Evolutionary conservation across 805 yeast genomes (phyloP), one percentile per base, ranked within the genome.

Genomic region (Geotrichum ghanense): DNA sequence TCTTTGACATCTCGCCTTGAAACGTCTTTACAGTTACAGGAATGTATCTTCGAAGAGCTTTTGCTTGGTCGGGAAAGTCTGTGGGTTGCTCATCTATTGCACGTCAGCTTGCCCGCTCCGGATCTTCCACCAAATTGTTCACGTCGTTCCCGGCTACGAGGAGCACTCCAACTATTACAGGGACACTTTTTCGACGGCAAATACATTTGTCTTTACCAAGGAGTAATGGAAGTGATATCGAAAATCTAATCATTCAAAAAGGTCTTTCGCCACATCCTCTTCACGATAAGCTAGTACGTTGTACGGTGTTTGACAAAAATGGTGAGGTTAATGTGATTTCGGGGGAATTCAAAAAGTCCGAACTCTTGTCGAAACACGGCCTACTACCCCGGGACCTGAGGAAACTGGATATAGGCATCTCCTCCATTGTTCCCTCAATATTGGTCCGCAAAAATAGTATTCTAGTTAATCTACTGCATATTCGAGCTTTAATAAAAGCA

Each of bases 341-440:
- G 1, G 73, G 79, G 41, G 83, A 79, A 56, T 79, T 82, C 61
- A 85, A 86, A 51, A 76, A 86, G 57, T 73, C 83, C 45, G 80
- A 79, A 46, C 74, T 90, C 50, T 70, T 90, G 7, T 70, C 78
- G 25, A 78, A 79, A 52, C 85, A 89, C 60, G 86, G 85, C 10
- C 63, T 90, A 22, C 76, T 83, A 48, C 96, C 97, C 0, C 71
- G 98, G 61, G 98, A 90, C 62, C 68, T 90, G 53, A 70, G 98
- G 19, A 90, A 89, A 59, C 81, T 90, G 45, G 97, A 90, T 43
- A 75, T 84, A 48, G 81, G 84, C 26, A 72, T 80, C 22, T 71
- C 82, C 46, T 95, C 87, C 62, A 85, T 90, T 19, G 89, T 89
- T 2, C 98, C 98, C 0, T 78, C 87, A 17, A 82, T 92, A 42